Evolutionary conservation across 73 alveolate species (phyloP).

Genomic region (Durusdinium trenchii): DNA sequence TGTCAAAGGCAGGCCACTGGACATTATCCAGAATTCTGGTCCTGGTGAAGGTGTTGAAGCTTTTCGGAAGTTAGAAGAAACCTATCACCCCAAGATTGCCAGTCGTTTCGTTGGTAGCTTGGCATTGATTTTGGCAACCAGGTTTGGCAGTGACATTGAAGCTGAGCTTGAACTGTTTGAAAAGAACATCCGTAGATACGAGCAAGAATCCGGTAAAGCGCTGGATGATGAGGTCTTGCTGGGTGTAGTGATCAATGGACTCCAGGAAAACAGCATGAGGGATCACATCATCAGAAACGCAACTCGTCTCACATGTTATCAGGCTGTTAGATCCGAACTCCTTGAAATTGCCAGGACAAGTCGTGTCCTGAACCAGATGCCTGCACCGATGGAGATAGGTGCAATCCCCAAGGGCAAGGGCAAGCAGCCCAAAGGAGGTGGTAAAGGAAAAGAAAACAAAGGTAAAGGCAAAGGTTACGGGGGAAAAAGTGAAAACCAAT

Average conservation of each 20-base stretch:
- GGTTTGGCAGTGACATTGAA: conserved; percentile 1
- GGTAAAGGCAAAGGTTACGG: too few relatives aligned
- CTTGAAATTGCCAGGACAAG: conserved; percentile 32
- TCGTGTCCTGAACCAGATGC: conserved; percentile 19
- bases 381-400: not conserved
- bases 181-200: conserved; percentile 16
- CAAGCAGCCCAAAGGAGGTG: not conserved
- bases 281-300: conserved; percentile 46
- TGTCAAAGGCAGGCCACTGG: not conserved
- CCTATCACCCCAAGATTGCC: conserved; percentile 39
- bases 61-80: not conserved
- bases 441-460: too few relatives aligned
- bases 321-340: not conserved
- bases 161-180: conserved; percentile 46
- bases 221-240: conserved; percentile 22
- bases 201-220: conserved; percentile 8
- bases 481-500: too few relatives aligned
- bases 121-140: not conserved
- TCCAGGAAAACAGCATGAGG: conserved; percentile 30
- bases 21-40: not conserved
- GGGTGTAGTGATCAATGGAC: conserved; percentile 38
- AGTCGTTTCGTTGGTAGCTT: conserved; percentile 49
- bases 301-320: not conserved
- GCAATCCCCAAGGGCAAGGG: conserved; percentile 10
- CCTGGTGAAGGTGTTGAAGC: conserved; percentile 37